These are phyloP conservation scores for Salix exigua DNA, from an alignment of 345 rosid genomes.

Conservation along the genomic window DNA sequence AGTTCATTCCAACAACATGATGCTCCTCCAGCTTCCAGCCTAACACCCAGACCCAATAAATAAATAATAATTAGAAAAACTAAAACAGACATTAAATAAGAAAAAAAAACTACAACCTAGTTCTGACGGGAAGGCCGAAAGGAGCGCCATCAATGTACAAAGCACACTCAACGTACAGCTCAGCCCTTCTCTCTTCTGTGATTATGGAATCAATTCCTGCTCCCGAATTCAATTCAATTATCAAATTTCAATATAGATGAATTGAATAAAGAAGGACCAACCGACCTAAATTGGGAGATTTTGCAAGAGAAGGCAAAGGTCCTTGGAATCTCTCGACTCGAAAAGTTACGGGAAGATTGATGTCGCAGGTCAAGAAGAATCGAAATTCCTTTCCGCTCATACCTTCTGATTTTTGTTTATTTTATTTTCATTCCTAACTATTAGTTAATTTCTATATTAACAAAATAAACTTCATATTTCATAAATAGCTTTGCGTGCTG, in stretches of 20 bases:
- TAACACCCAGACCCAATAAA: conserved; percentile 20
- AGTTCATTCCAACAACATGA: conserved; percentile 86
- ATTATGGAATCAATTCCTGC: conserved; percentile 41
- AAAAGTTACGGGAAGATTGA: conserved; percentile 85
- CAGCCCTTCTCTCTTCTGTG: conserved; percentile 61
- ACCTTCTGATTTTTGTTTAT: neutral
- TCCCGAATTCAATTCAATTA: neutral
- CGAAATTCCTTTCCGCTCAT: conserved; percentile 92
- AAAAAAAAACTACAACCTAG: conserved; percentile 42
- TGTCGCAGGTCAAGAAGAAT: conserved; percentile 91
- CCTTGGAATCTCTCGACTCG: conserved; percentile 92
- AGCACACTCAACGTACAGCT: conserved; percentile 77
- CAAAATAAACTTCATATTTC: no score
- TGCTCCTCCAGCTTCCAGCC: conserved; percentile 82
- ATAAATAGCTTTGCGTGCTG: no score
- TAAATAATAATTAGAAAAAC: neutral
- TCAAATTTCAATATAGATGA: neutral
- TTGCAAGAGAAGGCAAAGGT: conserved; percentile 41
- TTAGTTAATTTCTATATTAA: no score
- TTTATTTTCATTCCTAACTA: neutral
- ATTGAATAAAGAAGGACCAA: neutral
- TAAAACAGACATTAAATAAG: neutral
- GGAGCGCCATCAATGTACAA: conserved; percentile 87
- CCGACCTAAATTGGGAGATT: conserved; percentile 46
- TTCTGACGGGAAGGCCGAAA: conserved; percentile 86